Evolutionary conservation across 305 asterid species (phyloP), one percentile per base, ranked within the genome.

Genomic region (Coffea humblotiana): DNA sequence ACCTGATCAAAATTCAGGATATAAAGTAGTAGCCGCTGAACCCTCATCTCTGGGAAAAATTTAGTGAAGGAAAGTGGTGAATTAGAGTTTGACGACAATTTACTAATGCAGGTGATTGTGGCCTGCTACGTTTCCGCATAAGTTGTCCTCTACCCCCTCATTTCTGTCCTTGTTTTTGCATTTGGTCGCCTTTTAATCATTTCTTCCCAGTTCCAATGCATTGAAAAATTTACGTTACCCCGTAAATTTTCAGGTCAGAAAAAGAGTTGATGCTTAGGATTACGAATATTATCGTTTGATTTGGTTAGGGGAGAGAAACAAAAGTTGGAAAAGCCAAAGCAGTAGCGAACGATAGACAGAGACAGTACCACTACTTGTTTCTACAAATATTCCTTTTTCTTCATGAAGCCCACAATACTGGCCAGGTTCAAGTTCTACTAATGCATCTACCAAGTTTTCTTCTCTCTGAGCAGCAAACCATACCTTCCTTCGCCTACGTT

Each of bases 371-470:
- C 68, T 79, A 81, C 79, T 68, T 69, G 71, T 29, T 67, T 18
- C 56, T 43, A 72, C 54, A 58, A 37, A 43, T 78, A 72, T 67
- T 83, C 80, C 75, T 43, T 64, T 83, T 77, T 72, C 12, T 29
- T 72, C 49, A 80, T 72, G 25, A 40, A 65, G 37, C 72, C 75
- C 69, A 72, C 49, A 80, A 64, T 71, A 49, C 23, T 45, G 83
- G 65, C 72, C 61, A 80, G 84, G 83, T 80, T 80, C 84, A 66
- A 76, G 15, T 23, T 67, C 35, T 67, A 45, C 73, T 5, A 49
- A 63, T 54, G 61, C 35, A 63, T 61, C 56, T 72, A 13, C 47
- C 63, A 54, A 65, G 47, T 51, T 73, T 56, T 66, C 32, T 74
- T 32, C 32, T 76, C 12, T 64, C 45, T 64, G 9, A 27, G 47